Evolutionary conservation across 106 monocot species (phyloP).

Genomic region (Dendrobium officinale): DNA sequence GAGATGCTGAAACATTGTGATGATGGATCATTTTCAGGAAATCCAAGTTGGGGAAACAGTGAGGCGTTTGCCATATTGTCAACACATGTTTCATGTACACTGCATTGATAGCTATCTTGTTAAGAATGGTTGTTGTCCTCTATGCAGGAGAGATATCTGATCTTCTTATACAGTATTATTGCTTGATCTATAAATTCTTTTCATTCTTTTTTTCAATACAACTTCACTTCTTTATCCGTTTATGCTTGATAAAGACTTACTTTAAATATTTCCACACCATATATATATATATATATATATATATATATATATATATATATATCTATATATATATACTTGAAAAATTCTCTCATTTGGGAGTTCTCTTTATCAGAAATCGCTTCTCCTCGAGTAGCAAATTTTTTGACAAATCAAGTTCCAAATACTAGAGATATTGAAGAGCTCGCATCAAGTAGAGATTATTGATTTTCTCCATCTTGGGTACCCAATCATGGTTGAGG

Average conservation of each 20-base stretch:
- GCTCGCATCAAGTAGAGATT: too few relatives aligned
- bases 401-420: too few relatives aligned
- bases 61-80: slow-evolving; percentile 59
- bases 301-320: too few relatives aligned
- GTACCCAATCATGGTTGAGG: too few relatives aligned
- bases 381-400: too few relatives aligned
- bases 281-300: too few relatives aligned
- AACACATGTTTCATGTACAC: slow-evolving; percentile 66
- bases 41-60: slow-evolving; percentile 54
- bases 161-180: background rate
- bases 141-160: slow-evolving; percentile 56
- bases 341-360: too few relatives aligned
- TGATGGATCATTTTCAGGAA: slow-evolving; percentile 32
- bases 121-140: slow-evolving; percentile 70
- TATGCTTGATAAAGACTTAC: background rate
- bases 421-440: too few relatives aligned
- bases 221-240: background rate
- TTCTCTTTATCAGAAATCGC: too few relatives aligned
- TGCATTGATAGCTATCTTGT: slow-evolving; percentile 84
- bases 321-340: too few relatives aligned
- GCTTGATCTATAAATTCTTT: background rate
- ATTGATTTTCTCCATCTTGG: too few relatives aligned
- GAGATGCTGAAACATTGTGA: slow-evolving; percentile 1
- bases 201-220: background rate
- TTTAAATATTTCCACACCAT: too few relatives aligned